Evolutionary conservation across 768 basidiomycete species (phyloP), one percentile per base, ranked within the genome.

Genomic region (Hydnum rufescens): DNA sequence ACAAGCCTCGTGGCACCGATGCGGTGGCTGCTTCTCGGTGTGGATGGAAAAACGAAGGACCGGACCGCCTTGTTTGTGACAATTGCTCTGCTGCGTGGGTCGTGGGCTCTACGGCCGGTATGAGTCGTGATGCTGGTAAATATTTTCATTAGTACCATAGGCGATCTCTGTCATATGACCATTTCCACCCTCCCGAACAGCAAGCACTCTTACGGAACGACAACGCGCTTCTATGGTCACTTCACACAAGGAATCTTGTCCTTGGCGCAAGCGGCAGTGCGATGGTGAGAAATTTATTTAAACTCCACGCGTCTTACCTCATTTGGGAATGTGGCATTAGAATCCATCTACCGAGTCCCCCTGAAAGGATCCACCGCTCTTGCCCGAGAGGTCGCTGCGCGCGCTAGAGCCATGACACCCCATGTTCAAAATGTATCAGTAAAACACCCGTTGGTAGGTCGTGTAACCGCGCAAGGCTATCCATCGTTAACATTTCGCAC

Each of bases 181-280:
- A 47, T 25, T 13, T 28, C 34, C 8, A 39, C 34, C 8, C 8
- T 19, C 8, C 8, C 16, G 13, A 16, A 16, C 25, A 83, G 85
- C 79, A 36, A 77, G 75, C 60, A 63, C 75, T 13, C 67, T 88
- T 55, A 66, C 85, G 32, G 82, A 84, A 62, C 86, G 80, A 58
- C 86, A 88, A 61, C 73, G 73, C 13, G 55, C 60, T 3, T 74
- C 74, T 42, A 65, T 89, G 3, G 74, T 86, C 1, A 73, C 74
- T 3, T 71, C 72, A 60, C 86, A 89, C 62, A 86, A 86, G 63
- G 71, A 76, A 43, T 81, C 82, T 0, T 89, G 86, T 60, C 85
- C 86, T 2, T 89, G 86, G 86, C 82, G 75, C 62, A 68, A 71
- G 49, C 73, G 75, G 53, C 86, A 88, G 61, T 87, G 85, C 58